A percentile compares a stretch with the other conserved stretches of the same genome.
These are phyloP conservation scores for Incumbomyces lentus DNA, from an alignment of 2,329 filamentous ascomycete genomes.

Conservation along the genomic window DNA sequence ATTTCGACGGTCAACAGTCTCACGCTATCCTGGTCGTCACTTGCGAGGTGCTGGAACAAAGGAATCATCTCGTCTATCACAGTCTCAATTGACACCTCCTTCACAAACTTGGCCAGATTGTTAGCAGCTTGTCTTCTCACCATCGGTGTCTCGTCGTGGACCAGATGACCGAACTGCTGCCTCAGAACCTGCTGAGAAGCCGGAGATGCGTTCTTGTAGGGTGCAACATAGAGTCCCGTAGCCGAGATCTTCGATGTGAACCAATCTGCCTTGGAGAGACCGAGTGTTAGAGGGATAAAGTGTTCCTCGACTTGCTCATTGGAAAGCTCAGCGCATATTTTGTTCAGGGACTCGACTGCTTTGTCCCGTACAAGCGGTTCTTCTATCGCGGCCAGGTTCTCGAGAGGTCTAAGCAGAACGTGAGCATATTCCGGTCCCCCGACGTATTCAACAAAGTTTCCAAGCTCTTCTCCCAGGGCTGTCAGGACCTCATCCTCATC, in stretches of 20 bases:
- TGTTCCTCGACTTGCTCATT: conserved; percentile 90
- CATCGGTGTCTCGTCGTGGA: conserved; percentile 98
- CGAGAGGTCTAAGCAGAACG: conserved; percentile 88
- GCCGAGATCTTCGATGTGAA: conserved; percentile 99
- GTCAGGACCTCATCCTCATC: conserved; percentile 98
- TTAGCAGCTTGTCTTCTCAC: conserved; percentile 93
- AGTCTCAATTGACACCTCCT: conserved; percentile 83
- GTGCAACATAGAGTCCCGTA: conserved; percentile 85
- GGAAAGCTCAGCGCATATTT: conserved; percentile 90
- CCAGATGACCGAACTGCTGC: conserved; percentile 82
- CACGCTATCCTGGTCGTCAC: conserved; percentile 96
- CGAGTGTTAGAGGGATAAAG: conserved; percentile 90
- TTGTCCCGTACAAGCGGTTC: conserved; percentile 97
- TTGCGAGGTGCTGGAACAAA: conserved; percentile 90
- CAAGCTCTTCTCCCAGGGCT: conserved; percentile 91
- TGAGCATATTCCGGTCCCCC: conserved; percentile 89
- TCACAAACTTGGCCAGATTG: conserved; percentile 93
- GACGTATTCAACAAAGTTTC: conserved; percentile 94
- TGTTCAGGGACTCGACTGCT: conserved; percentile 98
- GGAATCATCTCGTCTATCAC: conserved; percentile 99
- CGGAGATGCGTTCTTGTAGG: conserved; percentile 82
- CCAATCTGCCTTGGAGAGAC: conserved; percentile 98
- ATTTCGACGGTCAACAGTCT: conserved; percentile 92
- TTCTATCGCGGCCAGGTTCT: conserved; percentile 97
- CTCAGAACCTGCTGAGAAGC: conserved; percentile 84